Percentiles rank a stretch among this genome's conserved stretches.
Conservation (phyloP, 495 filamentous ascomycete species). For the Aspergillus wentii region DNA sequence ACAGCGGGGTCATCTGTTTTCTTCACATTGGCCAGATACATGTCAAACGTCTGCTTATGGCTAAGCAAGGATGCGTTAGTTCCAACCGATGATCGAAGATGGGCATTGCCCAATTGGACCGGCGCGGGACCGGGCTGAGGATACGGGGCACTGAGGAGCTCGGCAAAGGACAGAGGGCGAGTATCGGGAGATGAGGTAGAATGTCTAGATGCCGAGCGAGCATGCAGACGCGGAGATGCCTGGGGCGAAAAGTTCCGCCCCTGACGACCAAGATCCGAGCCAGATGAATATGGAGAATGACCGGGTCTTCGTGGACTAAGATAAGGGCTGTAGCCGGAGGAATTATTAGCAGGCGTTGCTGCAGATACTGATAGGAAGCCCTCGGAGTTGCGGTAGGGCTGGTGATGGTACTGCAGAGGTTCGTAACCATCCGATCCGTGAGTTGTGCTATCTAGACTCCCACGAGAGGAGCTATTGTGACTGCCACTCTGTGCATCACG, state of each 20-base stretch:
- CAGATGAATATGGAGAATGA: constrained; percentile 66
- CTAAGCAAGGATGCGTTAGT: constrained; percentile 85
- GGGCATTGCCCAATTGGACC: constrained; percentile 64
- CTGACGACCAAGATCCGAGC: constrained; percentile 57
- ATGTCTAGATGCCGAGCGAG: constrained; percentile 55
- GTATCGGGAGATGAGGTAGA: constrained; percentile 66
- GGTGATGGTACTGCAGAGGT: constrained; percentile 48
- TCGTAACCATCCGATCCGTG: constrained; percentile 33
- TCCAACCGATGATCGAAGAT: constrained; percentile 72
- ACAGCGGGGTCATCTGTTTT: constrained; percentile 85
- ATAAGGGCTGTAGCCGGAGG: constrained; percentile 42
- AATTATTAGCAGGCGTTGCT: constrained; percentile 16
- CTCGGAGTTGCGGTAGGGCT: constrained; percentile 24
- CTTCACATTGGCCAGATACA: constrained; percentile 95
- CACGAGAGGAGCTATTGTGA: constrained; percentile 32
- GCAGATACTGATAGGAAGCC: constrained; percentile 9
- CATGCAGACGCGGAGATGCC: constrained; percentile 42
- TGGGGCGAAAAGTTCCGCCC: constrained; percentile 57
- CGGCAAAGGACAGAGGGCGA: constrained; percentile 75
- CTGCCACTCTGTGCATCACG: constrained; percentile 16
- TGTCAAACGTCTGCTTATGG: constrained; percentile 86
- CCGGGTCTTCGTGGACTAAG: constrained; percentile 53
- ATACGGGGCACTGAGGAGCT: constrained; percentile 84
- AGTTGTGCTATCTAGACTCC: constrained; percentile 34
- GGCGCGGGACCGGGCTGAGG: constrained; percentile 76